Evolutionary conservation across 495 filamentous ascomycete genomes (phyloP).

Genomic region (Trichoderma parareesei): DNA sequence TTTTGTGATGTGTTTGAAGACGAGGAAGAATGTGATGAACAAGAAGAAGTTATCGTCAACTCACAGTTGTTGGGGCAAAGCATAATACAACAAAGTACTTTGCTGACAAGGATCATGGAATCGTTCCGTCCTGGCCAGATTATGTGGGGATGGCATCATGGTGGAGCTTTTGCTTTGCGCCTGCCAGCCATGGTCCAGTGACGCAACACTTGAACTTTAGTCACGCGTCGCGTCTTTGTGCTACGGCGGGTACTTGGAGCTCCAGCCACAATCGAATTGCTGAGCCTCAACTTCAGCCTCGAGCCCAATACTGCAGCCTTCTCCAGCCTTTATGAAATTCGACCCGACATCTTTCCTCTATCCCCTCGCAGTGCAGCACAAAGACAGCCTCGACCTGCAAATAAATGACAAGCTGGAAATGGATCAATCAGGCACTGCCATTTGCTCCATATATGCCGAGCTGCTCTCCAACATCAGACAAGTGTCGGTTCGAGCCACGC

Average conservation of each 20-base stretch:
- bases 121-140: too few species aligned
- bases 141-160: too few species aligned
- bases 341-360: neutral
- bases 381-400: neutral
- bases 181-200: neutral
- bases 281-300: neutral
- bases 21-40: neutral
- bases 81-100: neutral
- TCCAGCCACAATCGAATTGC: neutral
- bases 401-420: neutral
- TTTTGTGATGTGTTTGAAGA: neutral
- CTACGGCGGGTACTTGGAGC: neutral
- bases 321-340: too few species aligned
- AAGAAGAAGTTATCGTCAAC: neutral
- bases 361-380: neutral
- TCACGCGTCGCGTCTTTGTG: too few species aligned
- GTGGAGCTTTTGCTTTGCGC: too few species aligned
- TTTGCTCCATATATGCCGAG: conserved; percentile 68
- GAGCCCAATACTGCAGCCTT: neutral
- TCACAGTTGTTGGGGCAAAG: neutral
- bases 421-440: neutral
- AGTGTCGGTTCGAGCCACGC: conserved; percentile 63
- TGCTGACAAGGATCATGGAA: too few species aligned
- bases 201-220: neutral
- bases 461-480: conserved; percentile 80